Evolutionary conservation across 2,329 filamentous ascomycete genomes (phyloP), one percentile per base, ranked within the genome.

Genomic region (Ophiostoma sp.): DNA sequence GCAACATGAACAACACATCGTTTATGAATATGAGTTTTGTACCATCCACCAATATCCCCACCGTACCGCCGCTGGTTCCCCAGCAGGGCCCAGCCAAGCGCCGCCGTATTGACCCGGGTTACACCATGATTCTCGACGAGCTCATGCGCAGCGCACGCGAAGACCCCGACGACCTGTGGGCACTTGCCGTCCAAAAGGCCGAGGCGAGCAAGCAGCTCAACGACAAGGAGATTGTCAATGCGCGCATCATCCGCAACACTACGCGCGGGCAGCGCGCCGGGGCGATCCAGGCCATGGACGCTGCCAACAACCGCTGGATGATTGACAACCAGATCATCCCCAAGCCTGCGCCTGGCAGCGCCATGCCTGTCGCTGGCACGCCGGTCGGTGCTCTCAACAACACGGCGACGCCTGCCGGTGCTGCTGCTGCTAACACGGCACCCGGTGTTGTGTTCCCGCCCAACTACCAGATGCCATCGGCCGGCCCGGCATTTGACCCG

Each of bases 391-490:
- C 60, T 8, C 60, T 63, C 36, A 41, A 63, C 60, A 63, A 63
- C 40, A 41, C 40, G n/a, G 40, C 38, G 1, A 63, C 60, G 2
- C 2, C 2, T 5, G 40, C 6, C 40, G 60, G 60, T 5, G 60
- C 60, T 2, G 40, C 38, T 6, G 60, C 40, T 4, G 60, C 60
- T 1, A n/a, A 7, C 5, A 8, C 60, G 16, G 60, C 40, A 7
- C n/a, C 40, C 8, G 60, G 60, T 2, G 16, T 44, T 14, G 14
- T 18, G 60, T 42, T 42, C 16, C 60, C 60, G 5, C 6, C 16
- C 40, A 8, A 44, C 63, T 64, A 45, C 41, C 40, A 64, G 42
- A 8, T 71, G 40, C 66, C 69, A 6, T 67, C 71, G n/a, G 69
- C 65, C 0, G 70, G 68, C 4, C 60, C 62, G 12, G 6, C 52